Evolutionary conservation across 345 rosid species (phyloP), one percentile per base, ranked within the genome.

Genomic region (Carallia pectinifolia): DNA sequence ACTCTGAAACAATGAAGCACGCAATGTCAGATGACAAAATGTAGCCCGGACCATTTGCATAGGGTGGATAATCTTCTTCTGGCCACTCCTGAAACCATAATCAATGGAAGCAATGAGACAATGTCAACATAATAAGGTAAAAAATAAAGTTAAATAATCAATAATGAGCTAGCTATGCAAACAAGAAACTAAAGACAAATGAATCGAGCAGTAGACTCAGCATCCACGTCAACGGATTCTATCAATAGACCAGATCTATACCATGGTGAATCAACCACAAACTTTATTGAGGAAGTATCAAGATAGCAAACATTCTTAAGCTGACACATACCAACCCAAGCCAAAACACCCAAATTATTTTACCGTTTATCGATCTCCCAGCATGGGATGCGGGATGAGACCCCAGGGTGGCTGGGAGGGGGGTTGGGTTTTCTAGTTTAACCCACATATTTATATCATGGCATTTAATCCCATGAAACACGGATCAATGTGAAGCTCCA

Each of bases 21-120:
- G 90, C 95, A 62, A 94, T 88, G 82, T 94, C 95, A 1, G 90
- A 81, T 23, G 97, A 90, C 55, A 90, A 70, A 61, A 94, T 81
- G 72, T 94, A 94, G 72, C 96, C 97, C 0, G 98, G 98, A 30
- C 98, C 98, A 66, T 94, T 94, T 38, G 98, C 98, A 52, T 91
- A 91, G 18, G 93, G 97, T 7, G 98, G 98, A 77, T 94, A 89
- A 68, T 85, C 98, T 85, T 91, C 97, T 83, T 88, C 96, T n/a
- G 94, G 91, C 97, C 98, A 94, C 71, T 94, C 98, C 97, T 94
- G 81, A 59, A 76, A 76, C 16, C 58, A 77, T 64, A 70, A 73
- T 48, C 31, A 72, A 70, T 16, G 17, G 62, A 68, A 60, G 30
- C 62, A 66, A 64, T 38, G 58, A 71, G 63, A 34, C 33, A 19